Evolutionary conservation across 345 rosid genomes (phyloP).

Genomic region (Pseudoturritis turrita): DNA sequence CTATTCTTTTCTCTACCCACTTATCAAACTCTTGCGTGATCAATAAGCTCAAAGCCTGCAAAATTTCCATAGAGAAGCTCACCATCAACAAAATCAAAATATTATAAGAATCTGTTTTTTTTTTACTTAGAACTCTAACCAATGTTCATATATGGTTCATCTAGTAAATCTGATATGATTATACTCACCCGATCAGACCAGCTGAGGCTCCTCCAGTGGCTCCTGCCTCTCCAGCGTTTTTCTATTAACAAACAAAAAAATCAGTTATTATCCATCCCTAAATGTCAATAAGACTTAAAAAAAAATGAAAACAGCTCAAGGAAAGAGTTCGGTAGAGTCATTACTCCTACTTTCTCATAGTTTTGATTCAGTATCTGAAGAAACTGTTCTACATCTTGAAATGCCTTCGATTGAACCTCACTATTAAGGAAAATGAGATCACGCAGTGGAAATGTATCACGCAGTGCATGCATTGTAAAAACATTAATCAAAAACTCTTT

Average conservation of each 20-base stretch:
- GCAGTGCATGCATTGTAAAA: conserved; percentile 95
- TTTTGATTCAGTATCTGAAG: conserved; percentile 78
- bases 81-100: too few relatives aligned
- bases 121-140: not conserved
- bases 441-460: conserved; percentile 95
- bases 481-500: conserved; percentile 96
- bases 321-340: not conserved
- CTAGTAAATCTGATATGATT: not conserved
- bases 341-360: conserved; percentile 61
- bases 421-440: conserved; percentile 50
- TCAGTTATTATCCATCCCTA: not conserved
- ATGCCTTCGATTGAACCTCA: conserved; percentile 94
- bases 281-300: not conserved
- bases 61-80: too few relatives aligned
- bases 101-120: too few relatives aligned
- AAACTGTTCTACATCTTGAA: conserved; percentile 92
- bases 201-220: conserved; percentile 57
- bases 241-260: conserved; percentile 28
- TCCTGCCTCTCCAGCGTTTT: conserved; percentile 56
- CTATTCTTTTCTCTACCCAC: too few relatives aligned
- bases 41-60: too few relatives aligned
- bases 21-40: too few relatives aligned
- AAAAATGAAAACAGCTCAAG: not conserved
- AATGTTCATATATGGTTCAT: too few relatives aligned
- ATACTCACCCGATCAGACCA: conserved; percentile 82